Conservation (phyloP, 208 protist genomes). For the Balamuthia mandrillaris region DNA sequence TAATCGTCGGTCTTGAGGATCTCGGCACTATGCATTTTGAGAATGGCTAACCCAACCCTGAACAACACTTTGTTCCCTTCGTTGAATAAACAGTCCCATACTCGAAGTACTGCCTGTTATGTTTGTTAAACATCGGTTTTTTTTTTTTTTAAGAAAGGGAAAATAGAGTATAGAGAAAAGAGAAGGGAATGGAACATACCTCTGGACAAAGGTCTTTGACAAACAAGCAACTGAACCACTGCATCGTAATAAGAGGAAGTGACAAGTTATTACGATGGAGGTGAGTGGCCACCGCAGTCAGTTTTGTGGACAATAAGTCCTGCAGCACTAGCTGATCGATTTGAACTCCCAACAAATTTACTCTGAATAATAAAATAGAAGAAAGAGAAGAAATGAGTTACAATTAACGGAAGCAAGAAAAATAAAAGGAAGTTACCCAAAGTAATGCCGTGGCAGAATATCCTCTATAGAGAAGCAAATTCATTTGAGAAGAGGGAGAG, state of each 20-base stretch:
- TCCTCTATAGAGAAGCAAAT: conserved; percentile 22
- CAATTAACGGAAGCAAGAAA: too few relatives aligned
- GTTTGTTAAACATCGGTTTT: background rate
- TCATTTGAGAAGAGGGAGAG: background rate
- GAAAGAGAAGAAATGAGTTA: too few relatives aligned
- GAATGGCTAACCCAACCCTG: conserved; percentile 38
- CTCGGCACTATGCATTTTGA: conserved; percentile 58
- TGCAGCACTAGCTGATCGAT: conserved; percentile 59
- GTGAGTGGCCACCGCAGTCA: conserved; percentile 49
- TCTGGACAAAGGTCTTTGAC: conserved; percentile 64
- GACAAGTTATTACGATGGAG: conserved; percentile 40
- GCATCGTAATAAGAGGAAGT: conserved; percentile 47
- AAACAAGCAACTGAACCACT: conserved; percentile 73
- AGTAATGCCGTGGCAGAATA: conserved; percentile 58
- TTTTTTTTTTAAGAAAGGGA: background rate
- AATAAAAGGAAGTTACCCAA: background rate
- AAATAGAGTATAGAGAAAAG: background rate
- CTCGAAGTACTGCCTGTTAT: conserved; percentile 47
- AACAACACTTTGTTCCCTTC: conserved; percentile 66
- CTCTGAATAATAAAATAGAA: too few relatives aligned
- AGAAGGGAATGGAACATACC: background rate
- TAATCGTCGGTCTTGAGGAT: conserved; percentile 34
- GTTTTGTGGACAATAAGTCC: conserved; percentile 39
- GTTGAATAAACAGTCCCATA: conserved; percentile 67
- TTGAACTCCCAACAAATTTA: conserved; percentile 50